Evolutionary conservation across 1,284 basidiomycete genomes (phyloP), one percentile per base, ranked within the genome.

Genomic region (Ustilago sp.): DNA sequence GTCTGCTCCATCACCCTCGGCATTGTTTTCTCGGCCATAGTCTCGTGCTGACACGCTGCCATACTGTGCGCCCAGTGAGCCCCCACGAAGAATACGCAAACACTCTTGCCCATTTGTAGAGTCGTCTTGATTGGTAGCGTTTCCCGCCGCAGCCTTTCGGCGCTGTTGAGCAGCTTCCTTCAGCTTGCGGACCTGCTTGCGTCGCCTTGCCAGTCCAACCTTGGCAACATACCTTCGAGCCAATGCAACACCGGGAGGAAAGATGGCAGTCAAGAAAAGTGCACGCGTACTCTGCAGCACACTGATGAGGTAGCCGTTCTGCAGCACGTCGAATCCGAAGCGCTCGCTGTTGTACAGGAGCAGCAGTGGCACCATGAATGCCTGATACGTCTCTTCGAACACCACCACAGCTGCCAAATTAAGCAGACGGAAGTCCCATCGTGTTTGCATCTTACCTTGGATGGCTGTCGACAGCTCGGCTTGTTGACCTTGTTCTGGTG

Each of bases 291-390:
- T 79, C 56, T 83, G 81, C 23, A 83, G 52, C 11, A 80, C 68
- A 53, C 76, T 78, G 56, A 83, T 62, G 28, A 83, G 62, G 35
- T 80, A 82, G 4, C 82, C 80, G 34, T 83, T 82, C 65, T 82
- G 81, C 61, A 82, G 51, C 59, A 81, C 80, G 45, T 80, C 74
- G 36, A 78, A 80, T 3, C 73, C 70, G 28, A 83, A 79, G 0
- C 74, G 66, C 58, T 83, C 79, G 63, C 81, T 69, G 73, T 81
- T 82, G 75, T 80, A 83, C 8, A 83, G 76, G 6, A 83, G 65
- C n/a, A 83, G 53, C 23, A 79, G 60, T 12, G 82, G 82, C 19
- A 83, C 71, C 63, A 83, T 74, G 48, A 83, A 83, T 3, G 79
- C 77, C 51, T 83, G 82, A 52, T 75, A 82, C 15, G 80, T 77